Base-by-base conservation (phyloP, 345 rosid genomes). In the Isatis tinctoria region DNA sequence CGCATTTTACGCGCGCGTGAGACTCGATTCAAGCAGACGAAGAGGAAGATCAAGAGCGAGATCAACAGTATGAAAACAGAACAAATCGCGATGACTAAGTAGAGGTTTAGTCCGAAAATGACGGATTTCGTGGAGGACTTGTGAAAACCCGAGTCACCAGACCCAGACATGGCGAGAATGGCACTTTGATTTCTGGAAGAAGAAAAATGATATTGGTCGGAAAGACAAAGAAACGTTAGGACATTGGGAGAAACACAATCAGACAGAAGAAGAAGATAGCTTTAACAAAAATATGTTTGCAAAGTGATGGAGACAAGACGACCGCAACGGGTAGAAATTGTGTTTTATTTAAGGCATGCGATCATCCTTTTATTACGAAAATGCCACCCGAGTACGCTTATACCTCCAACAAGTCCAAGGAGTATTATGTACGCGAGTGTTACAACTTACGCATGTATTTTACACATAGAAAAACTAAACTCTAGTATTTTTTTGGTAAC, bases 1-100 rank as follows among this genome's bases (percentile, higher is more conserved):
- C 80, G 85, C 87, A 77, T 79, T 72, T 45, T 79, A 41, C 88
- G 88, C 18, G 82, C 86, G 74, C 86, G 82, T 36, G 87, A 81
- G 36, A 69, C 77, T 32, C 90, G 86, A 22, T 51, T 79, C 24
- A 76, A 57, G 62, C 87, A 82, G 60, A 85, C 37, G 70, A 88
- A 92, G 58, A 92, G 80, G 80, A 82, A 86, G 78, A 88, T 69
- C 16, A 81, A 41, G 17, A 92, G 70, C 20, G 80, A 81, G 59
- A 82, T 68, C 41, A 83, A 27, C 8, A 88, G 52, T 0, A 80
- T 0, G 73, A 80, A 81, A 45, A 74, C 48, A 10, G 82, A 77
- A 52, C 85, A 53, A 40, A 88, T 75, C 26, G 86, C 85, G 75
- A 89, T 74, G 30, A 95, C 67, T 60, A 84, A 63, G 79, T 87